Evolutionary conservation across 768 basidiomycete genomes (phyloP), one percentile per base, ranked within the genome.

Genomic region (Termitomyces sp.): DNA sequence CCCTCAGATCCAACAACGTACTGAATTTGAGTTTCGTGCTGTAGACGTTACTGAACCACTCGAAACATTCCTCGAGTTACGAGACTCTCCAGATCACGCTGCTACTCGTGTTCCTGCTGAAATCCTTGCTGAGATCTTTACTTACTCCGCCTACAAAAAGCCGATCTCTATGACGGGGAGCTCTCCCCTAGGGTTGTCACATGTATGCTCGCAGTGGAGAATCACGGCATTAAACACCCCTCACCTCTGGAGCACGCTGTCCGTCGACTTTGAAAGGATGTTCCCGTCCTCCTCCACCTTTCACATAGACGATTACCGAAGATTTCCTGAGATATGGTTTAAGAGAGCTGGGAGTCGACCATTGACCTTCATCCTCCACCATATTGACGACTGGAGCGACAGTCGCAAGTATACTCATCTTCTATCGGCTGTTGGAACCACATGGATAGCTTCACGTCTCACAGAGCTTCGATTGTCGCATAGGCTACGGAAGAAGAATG

Each of bases 241-340:
- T 40, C 17, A 40, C 9, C 38, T 40, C 38, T 40, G 38, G 38
- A 40, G 38, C 4, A 42, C 21, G 21, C 10, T 42, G 21, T 21
- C 12, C 21, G 3, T 42, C 9, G 21, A 17, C 9, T 42, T 42
- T 12, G 21, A 10, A 4, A 3, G 0, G 0, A 10, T 10, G 9
- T 5, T 19, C 4, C 2, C 3, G 2, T 9, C 10, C 14, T 11
- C 4, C 10, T 5, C 1, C 11, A 4, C 4, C 5, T 23, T 3
- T 23, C 11, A 42, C 4, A 9, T 11, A 42, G 41, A 42, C 11
- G 21, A 42, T 11, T 19, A 19, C 3, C 4, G 8, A 10, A 40
- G 3, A 40, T 42, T 42, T 23, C 21, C 21, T 21, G 21, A 42
- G 41, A 23, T 42, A 21, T 23, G 41, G 41, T 21, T 23, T 5